Percentiles rank a stretch among this genome's conserved stretches.
Evolutionary conservation across 2,329 filamentous ascomycete genomes (phyloP).

Genomic region (Beauveria sp.): DNA sequence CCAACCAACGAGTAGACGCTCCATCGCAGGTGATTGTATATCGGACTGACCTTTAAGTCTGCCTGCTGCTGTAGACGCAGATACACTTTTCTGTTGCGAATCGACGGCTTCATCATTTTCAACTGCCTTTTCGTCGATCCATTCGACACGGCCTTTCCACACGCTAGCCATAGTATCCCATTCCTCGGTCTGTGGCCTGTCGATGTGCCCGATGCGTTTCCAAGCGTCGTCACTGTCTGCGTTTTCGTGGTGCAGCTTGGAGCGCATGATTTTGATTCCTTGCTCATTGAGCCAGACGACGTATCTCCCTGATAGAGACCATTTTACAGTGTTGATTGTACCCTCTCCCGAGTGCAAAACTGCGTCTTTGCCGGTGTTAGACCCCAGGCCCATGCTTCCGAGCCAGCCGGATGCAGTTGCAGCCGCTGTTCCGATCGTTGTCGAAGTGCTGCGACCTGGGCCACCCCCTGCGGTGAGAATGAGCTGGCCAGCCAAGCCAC

Average conservation of each 20-base stretch:
- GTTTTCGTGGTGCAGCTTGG: constrained; percentile 71
- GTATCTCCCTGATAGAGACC: constrained; percentile 87
- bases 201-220: constrained; percentile 90
- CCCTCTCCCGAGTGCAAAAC: constrained; percentile 89
- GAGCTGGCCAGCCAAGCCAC: constrained; percentile 79
- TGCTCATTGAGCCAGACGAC: constrained; percentile 95
- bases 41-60: constrained; percentile 42
- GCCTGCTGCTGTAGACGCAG: constrained; percentile 36
- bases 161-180: constrained; percentile 97
- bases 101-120: constrained; percentile 58
- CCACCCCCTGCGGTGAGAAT: constrained; percentile 79
- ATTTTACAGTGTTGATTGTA: constrained; percentile 83
- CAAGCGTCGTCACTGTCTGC: constrained; percentile 76
- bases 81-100: constrained; percentile 23
- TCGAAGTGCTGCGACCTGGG: constrained; percentile 75
- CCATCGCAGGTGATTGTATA: constrained; percentile 44
- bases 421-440: constrained; percentile 74
- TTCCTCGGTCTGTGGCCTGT: constrained; percentile 73
- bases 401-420: constrained; percentile 87
- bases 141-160: constrained; percentile 88
- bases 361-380: constrained; percentile 74
- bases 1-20: constrained; percentile 90
- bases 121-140: constrained; percentile 81
- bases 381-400: constrained; percentile 74
- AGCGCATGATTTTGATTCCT: constrained; percentile 96